phyloP scores from a whole-genome alignment of 441 rosid genomes.

The Mallotus japonicus region DNA sequence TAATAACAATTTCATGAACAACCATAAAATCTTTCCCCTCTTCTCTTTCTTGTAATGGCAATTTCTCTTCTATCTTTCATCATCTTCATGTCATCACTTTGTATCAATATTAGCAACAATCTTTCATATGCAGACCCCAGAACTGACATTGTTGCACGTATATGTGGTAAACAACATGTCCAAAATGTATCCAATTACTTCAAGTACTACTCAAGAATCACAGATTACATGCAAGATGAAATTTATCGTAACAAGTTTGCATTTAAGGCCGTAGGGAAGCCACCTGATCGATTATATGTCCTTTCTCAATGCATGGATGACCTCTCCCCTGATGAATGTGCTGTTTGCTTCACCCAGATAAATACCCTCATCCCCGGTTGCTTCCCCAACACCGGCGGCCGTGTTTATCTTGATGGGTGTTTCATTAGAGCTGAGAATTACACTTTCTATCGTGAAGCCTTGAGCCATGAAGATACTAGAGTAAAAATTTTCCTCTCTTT shows the following conservation, averaged over 20 bases:
- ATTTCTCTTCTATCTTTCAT: constrained; percentile 10
- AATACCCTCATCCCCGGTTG: constrained; percentile 35
- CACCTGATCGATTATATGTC: constrained; percentile 36
- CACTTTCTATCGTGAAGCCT: constrained; percentile 39
- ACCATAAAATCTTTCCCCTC: background rate
- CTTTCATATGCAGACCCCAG: constrained; percentile 26
- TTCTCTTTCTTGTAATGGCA: constrained; percentile 27
- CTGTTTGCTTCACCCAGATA: constrained; percentile 38
- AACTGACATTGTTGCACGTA: constrained; percentile 32
- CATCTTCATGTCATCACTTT: background rate
- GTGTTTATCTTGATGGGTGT: constrained; percentile 56
- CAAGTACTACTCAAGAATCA: constrained; percentile 19
- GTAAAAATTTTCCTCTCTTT: constrained; percentile 24
- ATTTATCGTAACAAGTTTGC: constrained; percentile 38
- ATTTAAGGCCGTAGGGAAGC: constrained; percentile 30
- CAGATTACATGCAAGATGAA: constrained; percentile 30
- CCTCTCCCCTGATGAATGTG: constrained; percentile 43
- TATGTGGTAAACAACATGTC: constrained; percentile 30
- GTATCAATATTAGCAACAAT: background rate
- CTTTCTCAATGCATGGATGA: constrained; percentile 55
- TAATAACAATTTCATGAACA: background rate
- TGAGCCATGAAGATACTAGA: constrained; percentile 30
- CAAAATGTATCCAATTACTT: constrained; percentile 29
- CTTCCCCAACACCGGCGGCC: constrained; percentile 47
- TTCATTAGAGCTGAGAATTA: constrained; percentile 50